Conservation (phyloP, 1,139 yeast genomes). For the Wickerhamiella infanticola region DNA sequence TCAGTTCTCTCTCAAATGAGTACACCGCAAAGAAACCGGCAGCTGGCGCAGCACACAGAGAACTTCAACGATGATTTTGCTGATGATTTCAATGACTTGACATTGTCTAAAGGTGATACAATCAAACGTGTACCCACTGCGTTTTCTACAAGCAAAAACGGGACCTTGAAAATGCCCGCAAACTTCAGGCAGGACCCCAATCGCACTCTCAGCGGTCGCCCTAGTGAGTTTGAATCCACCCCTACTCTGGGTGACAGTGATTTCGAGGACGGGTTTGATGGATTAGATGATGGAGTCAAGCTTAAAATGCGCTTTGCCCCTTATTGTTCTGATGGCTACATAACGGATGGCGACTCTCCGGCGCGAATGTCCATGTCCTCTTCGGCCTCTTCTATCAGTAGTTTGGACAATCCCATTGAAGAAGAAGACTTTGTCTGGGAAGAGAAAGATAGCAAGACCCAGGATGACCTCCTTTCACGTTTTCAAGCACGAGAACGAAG, state of each 20-base stretch:
- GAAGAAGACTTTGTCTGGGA: slow-evolving; percentile 13
- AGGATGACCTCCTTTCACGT: slow-evolving; percentile 7
- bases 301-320: neutral
- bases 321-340: neutral
- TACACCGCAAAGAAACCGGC: neutral
- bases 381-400: slow-evolving; percentile 10
- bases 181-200: neutral
- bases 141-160: neutral
- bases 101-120: neutral
- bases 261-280: slow-evolving; percentile 12
- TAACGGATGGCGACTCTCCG: slow-evolving; percentile 11
- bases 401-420: slow-evolving; percentile 9
- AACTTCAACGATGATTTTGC: slow-evolving; percentile 14
- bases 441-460: slow-evolving; percentile 3
- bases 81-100: neutral
- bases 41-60: slow-evolving; percentile 8
- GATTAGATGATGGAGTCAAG: neutral
- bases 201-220: neutral
- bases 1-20: neutral
- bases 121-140: neutral
- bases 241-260: slow-evolving; percentile 6
- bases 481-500: slow-evolving; percentile 8
- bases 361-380: slow-evolving; percentile 11
- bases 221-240: neutral
- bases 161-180: neutral